phyloP scores from a whole-genome alignment of 2,329 filamentous ascomycete species.

The Colletotrichum sp. region DNA sequence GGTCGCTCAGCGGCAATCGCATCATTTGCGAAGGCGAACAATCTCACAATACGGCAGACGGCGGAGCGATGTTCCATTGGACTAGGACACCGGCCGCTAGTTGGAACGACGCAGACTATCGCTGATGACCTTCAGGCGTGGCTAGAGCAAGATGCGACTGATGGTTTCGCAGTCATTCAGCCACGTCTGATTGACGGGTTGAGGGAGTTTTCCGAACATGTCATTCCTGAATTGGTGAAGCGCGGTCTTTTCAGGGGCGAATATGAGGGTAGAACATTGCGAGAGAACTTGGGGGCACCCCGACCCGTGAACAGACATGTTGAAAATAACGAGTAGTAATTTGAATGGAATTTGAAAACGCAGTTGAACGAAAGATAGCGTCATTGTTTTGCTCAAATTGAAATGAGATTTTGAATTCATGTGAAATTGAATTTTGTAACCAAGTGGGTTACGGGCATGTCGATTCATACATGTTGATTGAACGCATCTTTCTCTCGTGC shows the following conservation, averaged over 20 bases:
- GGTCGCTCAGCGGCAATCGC: neutral
- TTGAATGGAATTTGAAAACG: too few species aligned
- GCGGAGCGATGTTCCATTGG: neutral
- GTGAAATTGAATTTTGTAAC: too few species aligned
- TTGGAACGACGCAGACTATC: neutral
- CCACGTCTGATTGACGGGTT: neutral
- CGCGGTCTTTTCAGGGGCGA: neutral
- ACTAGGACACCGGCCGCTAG: neutral
- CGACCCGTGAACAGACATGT: neutral
- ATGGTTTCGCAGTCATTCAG: neutral
- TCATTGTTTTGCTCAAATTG: too few species aligned
- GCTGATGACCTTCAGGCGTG: neutral
- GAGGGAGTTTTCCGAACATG: neutral
- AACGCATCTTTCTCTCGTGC: too few species aligned
- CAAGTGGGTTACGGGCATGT: too few species aligned
- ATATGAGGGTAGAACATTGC: neutral
- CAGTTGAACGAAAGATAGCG: too few species aligned
- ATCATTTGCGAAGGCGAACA: neutral
- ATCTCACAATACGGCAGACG: neutral
- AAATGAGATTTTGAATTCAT: too few species aligned
- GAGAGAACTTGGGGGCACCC: neutral
- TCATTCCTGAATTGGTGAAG: neutral
- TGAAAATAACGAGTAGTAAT: too few species aligned
- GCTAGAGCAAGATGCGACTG: neutral
- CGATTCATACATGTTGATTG: too few species aligned